These are phyloP conservation scores for Penicillium sp. DNA, from an alignment of 2,329 filamentous ascomycete genomes.

Conservation along the genomic window DNA sequence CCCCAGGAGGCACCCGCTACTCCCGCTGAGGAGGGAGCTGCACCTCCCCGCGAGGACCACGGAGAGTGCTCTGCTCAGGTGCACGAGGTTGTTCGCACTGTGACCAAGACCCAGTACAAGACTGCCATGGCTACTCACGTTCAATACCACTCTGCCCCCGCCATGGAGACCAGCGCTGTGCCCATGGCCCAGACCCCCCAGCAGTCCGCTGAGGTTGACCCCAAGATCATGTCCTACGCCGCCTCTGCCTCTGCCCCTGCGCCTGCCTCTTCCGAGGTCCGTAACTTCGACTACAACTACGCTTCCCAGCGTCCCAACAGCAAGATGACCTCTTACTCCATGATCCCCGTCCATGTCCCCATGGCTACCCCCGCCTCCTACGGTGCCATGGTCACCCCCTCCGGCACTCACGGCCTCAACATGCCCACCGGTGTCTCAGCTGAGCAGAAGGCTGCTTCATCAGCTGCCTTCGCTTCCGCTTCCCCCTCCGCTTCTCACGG, in stretches of 20 bases:
- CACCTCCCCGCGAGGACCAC: background rate
- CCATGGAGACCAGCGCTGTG: background rate
- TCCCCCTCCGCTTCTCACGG: conserved; percentile 16
- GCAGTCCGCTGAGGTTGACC: background rate
- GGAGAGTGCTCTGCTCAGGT: conserved; percentile 19
- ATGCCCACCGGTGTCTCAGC: conserved; percentile 45
- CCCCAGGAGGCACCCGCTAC: conserved; percentile 1
- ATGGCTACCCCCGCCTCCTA: conserved; percentile 14
- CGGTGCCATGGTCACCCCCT: conserved; percentile 30
- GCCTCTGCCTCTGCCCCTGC: background rate
- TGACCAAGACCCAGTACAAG: conserved; percentile 29
- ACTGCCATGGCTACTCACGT: conserved; percentile 8
- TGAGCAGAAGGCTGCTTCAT: conserved; percentile 29
- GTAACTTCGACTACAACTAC: conserved; percentile 11
- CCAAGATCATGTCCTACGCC: background rate
- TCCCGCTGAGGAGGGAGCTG: background rate
- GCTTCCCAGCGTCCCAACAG: conserved; percentile 11
- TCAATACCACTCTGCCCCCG: background rate
- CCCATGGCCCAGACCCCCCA: background rate
- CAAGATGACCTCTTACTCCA: conserved; percentile 21
- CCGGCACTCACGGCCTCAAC: conserved; percentile 11
- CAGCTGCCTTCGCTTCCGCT: conserved; percentile 39
- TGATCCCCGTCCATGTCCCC: conserved; percentile 32
- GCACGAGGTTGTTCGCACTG: conserved; percentile 29
- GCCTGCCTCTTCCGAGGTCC: conserved; percentile 5